Percentiles rank a stretch among this genome's conserved stretches.
These are phyloP conservation scores for Trichoderma atroviride DNA, from an alignment of 2,329 filamentous ascomycete species.

Conservation along the genomic window DNA sequence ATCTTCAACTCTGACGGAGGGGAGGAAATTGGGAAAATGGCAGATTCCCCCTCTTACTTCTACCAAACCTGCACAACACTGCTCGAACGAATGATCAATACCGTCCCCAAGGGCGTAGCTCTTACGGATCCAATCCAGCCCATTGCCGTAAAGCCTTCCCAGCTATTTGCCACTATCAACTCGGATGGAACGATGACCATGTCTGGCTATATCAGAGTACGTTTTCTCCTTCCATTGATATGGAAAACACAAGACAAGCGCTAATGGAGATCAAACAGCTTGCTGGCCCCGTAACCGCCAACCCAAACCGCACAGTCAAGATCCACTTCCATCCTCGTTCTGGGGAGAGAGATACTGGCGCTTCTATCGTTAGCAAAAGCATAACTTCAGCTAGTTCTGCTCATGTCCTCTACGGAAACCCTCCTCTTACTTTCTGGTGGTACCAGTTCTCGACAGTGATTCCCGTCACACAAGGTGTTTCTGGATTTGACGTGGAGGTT, in stretches of 20 bases:
- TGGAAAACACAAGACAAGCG: not conserved
- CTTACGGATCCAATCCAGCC: constrained; percentile 25
- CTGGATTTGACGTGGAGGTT: constrained; percentile 27
- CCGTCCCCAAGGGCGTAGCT: constrained; percentile 25
- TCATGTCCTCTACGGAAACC: constrained; percentile 16
- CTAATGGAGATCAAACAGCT: not conserved
- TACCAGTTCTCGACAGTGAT: constrained; percentile 22
- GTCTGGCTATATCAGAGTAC: constrained; percentile 22
- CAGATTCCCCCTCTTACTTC: constrained; percentile 24
- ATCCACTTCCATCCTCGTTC: constrained; percentile 26
- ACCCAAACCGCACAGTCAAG: constrained; percentile 26
- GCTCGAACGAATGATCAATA: constrained; percentile 29
- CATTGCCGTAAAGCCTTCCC: constrained; percentile 26
- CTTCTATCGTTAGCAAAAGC: constrained; percentile 15
- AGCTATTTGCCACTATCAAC: constrained; percentile 25
- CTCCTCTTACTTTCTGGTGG: constrained; percentile 23
- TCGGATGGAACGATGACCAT: constrained; percentile 27
- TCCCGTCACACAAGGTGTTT: constrained; percentile 17
- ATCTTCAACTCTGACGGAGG: constrained; percentile 33
- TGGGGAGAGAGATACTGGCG: not conserved
- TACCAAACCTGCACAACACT: constrained; percentile 24
- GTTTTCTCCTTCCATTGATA: not conserved
- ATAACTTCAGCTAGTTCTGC: not conserved
- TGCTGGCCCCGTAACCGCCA: not conserved
- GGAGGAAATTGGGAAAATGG: constrained; percentile 18